A percentile compares a stretch with the other conserved stretches of the same genome.
Evolutionary conservation across 2,329 filamentous ascomycete genomes (phyloP).

Genomic region (Pestalotiopsis sp.): DNA sequence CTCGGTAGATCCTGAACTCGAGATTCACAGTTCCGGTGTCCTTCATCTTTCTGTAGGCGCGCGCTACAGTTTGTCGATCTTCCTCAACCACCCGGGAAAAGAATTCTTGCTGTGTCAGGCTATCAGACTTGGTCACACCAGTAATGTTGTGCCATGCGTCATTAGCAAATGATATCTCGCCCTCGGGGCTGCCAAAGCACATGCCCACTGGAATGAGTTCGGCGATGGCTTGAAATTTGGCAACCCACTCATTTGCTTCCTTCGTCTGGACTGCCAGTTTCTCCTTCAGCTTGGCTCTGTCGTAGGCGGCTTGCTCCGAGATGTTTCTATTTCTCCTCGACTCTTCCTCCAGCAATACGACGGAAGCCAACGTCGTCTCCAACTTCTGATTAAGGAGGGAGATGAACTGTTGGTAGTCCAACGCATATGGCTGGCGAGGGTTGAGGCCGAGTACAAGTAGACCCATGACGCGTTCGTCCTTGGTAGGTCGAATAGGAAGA

Average conservation of each 20-base stretch:
- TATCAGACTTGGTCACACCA: constrained; percentile 39
- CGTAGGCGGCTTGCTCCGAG: constrained; percentile 67
- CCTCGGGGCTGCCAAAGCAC: constrained; percentile 68
- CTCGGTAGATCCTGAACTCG: constrained; percentile 46
- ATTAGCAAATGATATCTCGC: constrained; percentile 72
- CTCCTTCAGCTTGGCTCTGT: constrained; percentile 67
- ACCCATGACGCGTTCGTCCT: constrained; percentile 66
- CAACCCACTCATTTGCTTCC: constrained; percentile 56
- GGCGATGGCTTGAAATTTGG: constrained; percentile 70
- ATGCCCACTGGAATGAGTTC: constrained; percentile 76
- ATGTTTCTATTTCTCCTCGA: constrained; percentile 59
- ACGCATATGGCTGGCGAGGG: constrained; percentile 71
- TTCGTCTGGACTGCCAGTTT: constrained; percentile 61
- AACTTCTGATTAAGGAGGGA: constrained; percentile 58
- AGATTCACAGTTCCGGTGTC: constrained; percentile 43
- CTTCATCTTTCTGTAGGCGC: constrained; percentile 44
- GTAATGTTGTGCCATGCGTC: constrained; percentile 64
- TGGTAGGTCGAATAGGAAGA: constrained; percentile 69
- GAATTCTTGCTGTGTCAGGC: constrained; percentile 37
- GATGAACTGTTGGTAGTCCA: constrained; percentile 72
- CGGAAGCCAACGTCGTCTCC: constrained; percentile 69
- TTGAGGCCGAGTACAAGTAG: constrained; percentile 73
- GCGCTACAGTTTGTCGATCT: constrained; percentile 42
- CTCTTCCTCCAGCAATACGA: constrained; percentile 72
- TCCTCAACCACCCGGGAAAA: constrained; percentile 49